Conservation (phyloP, 176 grass and related monocot genomes). For the Ananas comosus region DNA sequence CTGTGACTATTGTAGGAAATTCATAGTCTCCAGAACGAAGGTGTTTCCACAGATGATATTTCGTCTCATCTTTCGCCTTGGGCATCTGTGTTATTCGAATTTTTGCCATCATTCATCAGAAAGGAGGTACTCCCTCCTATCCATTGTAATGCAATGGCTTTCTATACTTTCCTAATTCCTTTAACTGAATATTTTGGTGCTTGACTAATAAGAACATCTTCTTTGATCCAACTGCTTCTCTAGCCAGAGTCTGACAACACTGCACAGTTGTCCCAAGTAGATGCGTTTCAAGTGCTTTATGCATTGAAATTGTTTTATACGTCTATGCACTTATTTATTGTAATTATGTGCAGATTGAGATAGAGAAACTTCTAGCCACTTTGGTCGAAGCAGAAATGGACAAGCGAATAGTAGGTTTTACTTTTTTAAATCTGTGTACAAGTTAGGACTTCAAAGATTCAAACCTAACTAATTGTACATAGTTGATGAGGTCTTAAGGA, state of each 20-base stretch:
- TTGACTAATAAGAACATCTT: too few relatives aligned
- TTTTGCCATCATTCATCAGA: conserved; percentile 65
- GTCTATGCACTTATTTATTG: conserved; percentile 9
- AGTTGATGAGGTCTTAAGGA: neutral
- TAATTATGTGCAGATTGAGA: conserved; percentile 50
- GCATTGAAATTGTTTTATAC: neutral
- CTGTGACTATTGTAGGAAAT: conserved; percentile 45
- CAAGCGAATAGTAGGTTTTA: conserved; percentile 26
- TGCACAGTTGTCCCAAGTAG: too few relatives aligned
- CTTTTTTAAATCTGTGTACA: neutral
- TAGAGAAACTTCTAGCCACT: conserved; percentile 68
- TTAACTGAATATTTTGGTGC: too few relatives aligned
- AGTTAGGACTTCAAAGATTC: neutral
- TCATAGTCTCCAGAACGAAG: conserved; percentile 39
- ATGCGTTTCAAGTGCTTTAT: too few relatives aligned
- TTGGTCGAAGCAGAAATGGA: conserved; percentile 66
- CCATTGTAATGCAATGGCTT: too few relatives aligned
- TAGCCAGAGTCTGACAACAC: too few relatives aligned
- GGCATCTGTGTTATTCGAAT: conserved; percentile 59
- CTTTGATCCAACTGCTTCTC: too few relatives aligned
- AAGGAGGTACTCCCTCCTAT: too few relatives aligned
- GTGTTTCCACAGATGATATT: conserved; percentile 49
- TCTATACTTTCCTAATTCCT: too few relatives aligned
- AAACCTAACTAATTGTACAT: neutral
- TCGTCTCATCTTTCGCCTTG: conserved; percentile 66